Percentiles rank a stretch among this genome's conserved stretches.
Evolutionary conservation across 2,329 filamentous ascomycete genomes (phyloP).

Genomic region (Piedraia hortae): DNA sequence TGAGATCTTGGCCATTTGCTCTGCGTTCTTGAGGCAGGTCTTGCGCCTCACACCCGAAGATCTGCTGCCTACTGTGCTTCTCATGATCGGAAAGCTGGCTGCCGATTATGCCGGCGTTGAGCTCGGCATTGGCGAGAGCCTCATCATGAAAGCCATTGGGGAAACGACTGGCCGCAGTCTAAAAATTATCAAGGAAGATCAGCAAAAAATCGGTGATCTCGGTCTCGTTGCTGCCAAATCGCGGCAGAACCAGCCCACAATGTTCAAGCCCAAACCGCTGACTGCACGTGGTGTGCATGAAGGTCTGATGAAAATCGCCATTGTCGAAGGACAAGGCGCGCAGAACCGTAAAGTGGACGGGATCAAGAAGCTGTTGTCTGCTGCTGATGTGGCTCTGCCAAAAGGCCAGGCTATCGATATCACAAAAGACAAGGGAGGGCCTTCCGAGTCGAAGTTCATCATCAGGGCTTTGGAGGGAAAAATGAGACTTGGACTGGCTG

Average conservation of each 20-base stretch:
- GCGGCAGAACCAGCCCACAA: conserved; percentile 78
- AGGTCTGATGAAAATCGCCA: conserved; percentile 68
- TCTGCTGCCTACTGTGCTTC: conserved; percentile 59
- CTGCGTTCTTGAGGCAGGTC: conserved; percentile 80
- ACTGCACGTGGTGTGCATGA: conserved; percentile 71
- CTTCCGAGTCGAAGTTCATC: conserved; percentile 85
- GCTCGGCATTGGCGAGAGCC: conserved; percentile 86
- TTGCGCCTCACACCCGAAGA: conserved; percentile 69
- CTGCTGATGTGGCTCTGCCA: conserved; percentile 46
- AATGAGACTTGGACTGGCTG: conserved; percentile 66
- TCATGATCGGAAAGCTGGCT: conserved; percentile 96
- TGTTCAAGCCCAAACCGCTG: conserved; percentile 89
- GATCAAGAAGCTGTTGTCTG: conserved; percentile 89
- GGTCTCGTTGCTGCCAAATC: conserved; percentile 89
- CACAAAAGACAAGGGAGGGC: conserved; percentile 68
- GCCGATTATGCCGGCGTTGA: conserved; percentile 93
- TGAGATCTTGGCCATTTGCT: conserved; percentile 67
- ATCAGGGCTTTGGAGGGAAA: conserved; percentile 88
- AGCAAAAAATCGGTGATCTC: conserved; percentile 87
- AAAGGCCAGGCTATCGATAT: conserved; percentile 53
- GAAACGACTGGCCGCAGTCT: conserved; percentile 76
- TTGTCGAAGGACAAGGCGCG: conserved; percentile 57
- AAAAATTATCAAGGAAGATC: conserved; percentile 75
- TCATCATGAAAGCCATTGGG: conserved; percentile 97
- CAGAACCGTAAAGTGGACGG: conserved; percentile 75